These are phyloP conservation scores for Astrephomene gubernaculifera DNA, from an alignment of 139 green algal genomes.

Conservation along the genomic window DNA sequence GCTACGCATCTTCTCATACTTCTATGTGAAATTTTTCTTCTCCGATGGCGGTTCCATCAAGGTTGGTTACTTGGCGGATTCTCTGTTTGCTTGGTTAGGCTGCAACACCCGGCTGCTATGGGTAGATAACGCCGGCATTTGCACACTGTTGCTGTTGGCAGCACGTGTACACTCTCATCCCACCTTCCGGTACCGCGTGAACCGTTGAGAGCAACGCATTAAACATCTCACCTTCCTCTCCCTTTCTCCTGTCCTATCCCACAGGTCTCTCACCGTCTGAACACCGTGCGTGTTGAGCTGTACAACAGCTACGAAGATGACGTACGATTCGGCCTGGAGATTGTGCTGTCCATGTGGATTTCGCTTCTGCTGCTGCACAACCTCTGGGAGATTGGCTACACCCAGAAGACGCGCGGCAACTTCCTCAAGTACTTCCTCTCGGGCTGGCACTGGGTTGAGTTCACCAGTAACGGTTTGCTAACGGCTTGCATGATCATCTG, in stretches of 20 bases:
- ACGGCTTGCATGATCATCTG: constrained; percentile 73
- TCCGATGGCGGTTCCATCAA: constrained; percentile 78
- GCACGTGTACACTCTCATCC: too few species aligned
- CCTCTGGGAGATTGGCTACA: constrained; percentile 26
- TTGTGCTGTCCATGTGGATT: constrained; percentile 75
- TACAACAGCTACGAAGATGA: constrained; percentile 69
- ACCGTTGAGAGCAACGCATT: too few species aligned
- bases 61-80: constrained; percentile 39
- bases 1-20: constrained; percentile 79
- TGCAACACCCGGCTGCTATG: too few species aligned
- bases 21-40: constrained; percentile 49
- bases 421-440: constrained; percentile 55
- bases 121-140: too few species aligned
- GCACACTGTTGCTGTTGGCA: too few species aligned
- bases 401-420: constrained; percentile 41
- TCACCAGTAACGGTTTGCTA: constrained; percentile 78
- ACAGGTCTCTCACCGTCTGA: constrained; percentile 73
- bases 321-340: constrained; percentile 73
- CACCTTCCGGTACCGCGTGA: too few species aligned
- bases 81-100: too few species aligned
- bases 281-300: constrained; percentile 83
- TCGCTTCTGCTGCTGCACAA: constrained; percentile 51
- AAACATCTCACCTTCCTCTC: too few species aligned
- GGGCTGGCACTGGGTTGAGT: constrained; percentile 81
- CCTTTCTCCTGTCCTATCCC: not conserved